A percentile compares a stretch with the other conserved stretches of the same genome.
Conservation (phyloP, 345 rosid genomes). For the Psidium friedrichsthalianum region DNA sequence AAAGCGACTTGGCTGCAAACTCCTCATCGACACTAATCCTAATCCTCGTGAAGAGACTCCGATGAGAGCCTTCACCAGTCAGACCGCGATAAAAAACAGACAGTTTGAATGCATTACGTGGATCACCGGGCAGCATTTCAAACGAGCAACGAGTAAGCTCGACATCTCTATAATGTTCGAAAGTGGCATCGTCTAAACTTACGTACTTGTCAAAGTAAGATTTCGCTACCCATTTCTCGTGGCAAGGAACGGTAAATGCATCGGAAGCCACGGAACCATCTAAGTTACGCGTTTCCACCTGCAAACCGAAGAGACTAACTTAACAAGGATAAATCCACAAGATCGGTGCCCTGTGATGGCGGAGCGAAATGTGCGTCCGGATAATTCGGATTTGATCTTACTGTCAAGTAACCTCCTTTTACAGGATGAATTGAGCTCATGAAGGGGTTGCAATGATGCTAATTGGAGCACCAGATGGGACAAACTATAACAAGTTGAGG, state of each 20-base stretch:
- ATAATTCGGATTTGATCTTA: not conserved
- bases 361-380: not conserved
- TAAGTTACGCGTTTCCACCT: constrained; percentile 11
- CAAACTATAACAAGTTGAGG: not conserved
- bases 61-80: constrained; percentile 88
- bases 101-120: constrained; percentile 3
- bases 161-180: constrained; percentile 22
- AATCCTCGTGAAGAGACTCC: constrained; percentile 44
- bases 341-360: not conserved
- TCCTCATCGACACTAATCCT: constrained; percentile 22
- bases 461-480: not conserved
- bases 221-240: constrained; percentile 30
- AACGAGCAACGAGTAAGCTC: constrained; percentile 20
- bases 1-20: constrained; percentile 5
- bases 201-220: constrained; percentile 45
- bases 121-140: constrained; percentile 10
- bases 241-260: constrained; percentile 1
- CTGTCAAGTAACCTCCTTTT: not conserved
- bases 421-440: not conserved
- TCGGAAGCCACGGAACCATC: not conserved
- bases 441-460: not conserved
- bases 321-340: not conserved
- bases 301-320: not conserved
- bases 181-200: constrained; percentile 29
- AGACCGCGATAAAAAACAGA: constrained; percentile 30